A percentile compares a stretch with the other conserved stretches of the same genome.
Conservation (phyloP, 2,329 filamentous ascomycete genomes). For the Ophiosphaerella korrae region DNA sequence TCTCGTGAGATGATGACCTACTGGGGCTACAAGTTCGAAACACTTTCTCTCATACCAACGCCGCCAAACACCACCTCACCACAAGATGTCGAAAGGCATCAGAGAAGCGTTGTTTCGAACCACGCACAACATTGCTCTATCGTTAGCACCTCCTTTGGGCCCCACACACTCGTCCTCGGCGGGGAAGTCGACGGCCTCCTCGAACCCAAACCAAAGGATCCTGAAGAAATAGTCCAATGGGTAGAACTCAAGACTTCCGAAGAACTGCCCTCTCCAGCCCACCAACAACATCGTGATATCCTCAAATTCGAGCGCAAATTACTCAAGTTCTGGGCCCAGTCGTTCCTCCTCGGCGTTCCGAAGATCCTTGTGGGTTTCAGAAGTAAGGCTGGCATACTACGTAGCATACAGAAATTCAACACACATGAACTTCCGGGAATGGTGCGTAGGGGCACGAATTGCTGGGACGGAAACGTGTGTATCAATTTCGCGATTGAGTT, state of each 20-base stretch:
- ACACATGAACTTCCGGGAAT: slow-evolving; percentile 78
- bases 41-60: slow-evolving; percentile 74
- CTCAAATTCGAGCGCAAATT: slow-evolving; percentile 86
- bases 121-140: slow-evolving; percentile 95
- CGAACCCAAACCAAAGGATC: slow-evolving; percentile 21
- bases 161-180: slow-evolving; percentile 75
- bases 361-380: slow-evolving; percentile 92
- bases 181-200: slow-evolving; percentile 87
- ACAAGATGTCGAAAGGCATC: slow-evolving; percentile 78
- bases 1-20: slow-evolving; percentile 85
- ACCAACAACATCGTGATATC: slow-evolving; percentile 67
- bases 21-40: slow-evolving; percentile 99
- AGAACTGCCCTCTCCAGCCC: slow-evolving; percentile 57
- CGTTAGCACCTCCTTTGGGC: slow-evolving; percentile 84
- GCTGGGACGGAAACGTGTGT: slow-evolving; percentile 91
- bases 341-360: slow-evolving; percentile 89
- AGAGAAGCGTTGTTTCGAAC: slow-evolving; percentile 77
- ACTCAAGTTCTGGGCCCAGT: slow-evolving; percentile 96
- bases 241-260: slow-evolving; percentile 93
- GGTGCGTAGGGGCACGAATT: slow-evolving; percentile 69
- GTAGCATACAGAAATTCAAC: slow-evolving; percentile 75
- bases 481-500: slow-evolving; percentile 87
- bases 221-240: slow-evolving; percentile 70
- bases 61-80: slow-evolving; percentile 80
- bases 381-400: slow-evolving; percentile 71